Evolutionary conservation across 2,329 filamentous ascomycete genomes (phyloP), one percentile per base, ranked within the genome.

Genomic region (Coniochaeta ligniaria): DNA sequence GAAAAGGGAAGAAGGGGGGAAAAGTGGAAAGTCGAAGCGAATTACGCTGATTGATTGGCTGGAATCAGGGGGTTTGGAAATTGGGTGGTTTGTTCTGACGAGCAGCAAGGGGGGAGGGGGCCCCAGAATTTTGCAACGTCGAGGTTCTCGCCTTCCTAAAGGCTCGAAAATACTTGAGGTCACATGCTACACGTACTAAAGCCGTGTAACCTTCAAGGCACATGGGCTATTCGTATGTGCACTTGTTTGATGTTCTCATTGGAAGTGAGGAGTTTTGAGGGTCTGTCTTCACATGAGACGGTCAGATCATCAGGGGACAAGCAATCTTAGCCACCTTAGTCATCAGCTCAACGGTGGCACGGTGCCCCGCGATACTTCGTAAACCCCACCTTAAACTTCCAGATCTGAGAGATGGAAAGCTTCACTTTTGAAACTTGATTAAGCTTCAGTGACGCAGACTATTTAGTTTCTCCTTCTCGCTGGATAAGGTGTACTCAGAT

Each of bases 21-120:
- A 36, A 55, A 55, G 52, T 55, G 52, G 52, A 55, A 55, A 55
- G 54, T 35, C 4, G n/a, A 22, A 57, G 26, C 54, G 54, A 55
- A 55, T 57, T 38, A 28, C n/a, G 17, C 20, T 22, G 3, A 8
- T 38, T 57, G 20, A 57, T 57, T 57, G 54, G 54, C 54, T 38
- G 20, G 54, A 38, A 38, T 31, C 54, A 57, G 35, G 54, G 54
- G 35, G 35, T 22, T 36, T 3, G 54, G 33, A 57, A 57, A 38
- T 57, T 36, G 54, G 54, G 31, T 57, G 17, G 20, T 36, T 31
- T 14, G 31, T 12, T 35, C 11, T 22, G 12, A 26, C 22, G 43
- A 52, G 47, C 54, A 57, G 54, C 31, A 36, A 36, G 31, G 12
- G 52, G 28, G 52, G 28, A 16, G 22, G 47, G 47, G 6, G 24